Evolutionary conservation across 2,329 filamentous ascomycete genomes (phyloP).

Genomic region (Apiospora aurea): DNA sequence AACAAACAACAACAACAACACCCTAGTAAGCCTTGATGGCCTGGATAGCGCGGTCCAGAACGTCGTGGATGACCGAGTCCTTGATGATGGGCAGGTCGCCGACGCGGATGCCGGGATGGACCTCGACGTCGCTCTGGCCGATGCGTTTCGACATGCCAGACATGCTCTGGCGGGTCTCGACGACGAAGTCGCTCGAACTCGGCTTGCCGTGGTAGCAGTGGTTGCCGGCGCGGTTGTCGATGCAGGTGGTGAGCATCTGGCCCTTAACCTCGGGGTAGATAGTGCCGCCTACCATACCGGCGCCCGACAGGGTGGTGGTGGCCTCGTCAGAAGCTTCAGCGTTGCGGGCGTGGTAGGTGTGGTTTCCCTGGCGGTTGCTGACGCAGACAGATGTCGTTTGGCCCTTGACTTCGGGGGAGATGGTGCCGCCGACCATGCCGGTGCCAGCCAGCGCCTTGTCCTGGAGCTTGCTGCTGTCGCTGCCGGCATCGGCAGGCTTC

Average conservation of each 20-base stretch:
- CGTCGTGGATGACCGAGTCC: constrained; percentile 18
- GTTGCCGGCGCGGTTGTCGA: background rate
- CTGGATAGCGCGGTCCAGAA: background rate
- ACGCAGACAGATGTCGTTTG: background rate
- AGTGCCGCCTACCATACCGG: background rate
- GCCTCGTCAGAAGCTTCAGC: background rate
- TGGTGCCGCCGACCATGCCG: background rate
- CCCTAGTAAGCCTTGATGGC: constrained; percentile 16
- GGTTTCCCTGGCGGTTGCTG: background rate
- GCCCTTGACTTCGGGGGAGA: background rate
- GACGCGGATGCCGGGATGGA: background rate
- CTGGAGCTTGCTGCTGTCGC: background rate
- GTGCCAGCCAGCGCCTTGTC: background rate
- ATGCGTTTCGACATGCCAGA: constrained; percentile 13
- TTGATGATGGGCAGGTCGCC: constrained; percentile 1
- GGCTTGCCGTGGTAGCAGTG: background rate
- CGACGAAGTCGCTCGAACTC: background rate
- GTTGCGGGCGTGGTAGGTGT: background rate
- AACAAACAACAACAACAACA: background rate
- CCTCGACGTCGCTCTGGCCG: background rate
- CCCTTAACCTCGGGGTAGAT: background rate
- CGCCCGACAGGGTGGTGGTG: background rate
- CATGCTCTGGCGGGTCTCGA: constrained; percentile 24
- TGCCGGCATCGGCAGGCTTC: background rate
- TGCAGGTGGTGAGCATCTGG: background rate